Evolutionary conservation across 2,329 filamentous ascomycete genomes (phyloP).

Genomic region (Diaporthe nobilis): DNA sequence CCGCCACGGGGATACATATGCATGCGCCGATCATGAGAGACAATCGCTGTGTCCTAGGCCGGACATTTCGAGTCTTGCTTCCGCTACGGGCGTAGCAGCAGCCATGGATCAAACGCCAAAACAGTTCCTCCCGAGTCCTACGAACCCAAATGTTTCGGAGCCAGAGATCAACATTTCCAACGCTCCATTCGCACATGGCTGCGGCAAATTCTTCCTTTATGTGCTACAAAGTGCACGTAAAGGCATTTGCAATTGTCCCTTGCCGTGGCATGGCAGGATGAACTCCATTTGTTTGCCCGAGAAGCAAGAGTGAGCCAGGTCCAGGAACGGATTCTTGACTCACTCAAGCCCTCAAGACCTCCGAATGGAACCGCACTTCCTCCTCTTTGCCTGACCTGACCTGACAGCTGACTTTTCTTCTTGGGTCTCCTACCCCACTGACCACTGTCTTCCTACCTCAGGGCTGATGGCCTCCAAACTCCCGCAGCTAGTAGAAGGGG

Average conservation of each 20-base stretch:
- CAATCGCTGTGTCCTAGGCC: not conserved
- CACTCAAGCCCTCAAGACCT: slow-evolving; percentile 4
- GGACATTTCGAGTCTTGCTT: not conserved
- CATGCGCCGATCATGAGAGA: slow-evolving; percentile 1
- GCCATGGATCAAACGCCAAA: slow-evolving; percentile 1
- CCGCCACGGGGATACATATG: not conserved
- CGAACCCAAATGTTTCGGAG: not conserved
- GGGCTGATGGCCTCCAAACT: slow-evolving; percentile 26
- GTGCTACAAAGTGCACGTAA: not conserved
- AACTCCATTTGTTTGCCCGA: not conserved
- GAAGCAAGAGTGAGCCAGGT: not conserved
- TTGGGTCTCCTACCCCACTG: not conserved
- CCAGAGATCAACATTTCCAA: slow-evolving; percentile 4
- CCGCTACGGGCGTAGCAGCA: slow-evolving; percentile 5
- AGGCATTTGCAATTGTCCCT: not conserved
- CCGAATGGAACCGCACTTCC: not conserved
- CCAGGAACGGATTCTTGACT: slow-evolving; percentile 8
- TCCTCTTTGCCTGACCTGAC: not conserved
- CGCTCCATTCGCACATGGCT: not conserved
- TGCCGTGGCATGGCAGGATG: not conserved
- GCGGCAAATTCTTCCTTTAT: not conserved
- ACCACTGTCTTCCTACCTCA: not conserved
- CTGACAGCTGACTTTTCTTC: not conserved
- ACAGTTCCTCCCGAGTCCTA: slow-evolving; percentile 23
- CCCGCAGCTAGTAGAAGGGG: not conserved